Evolutionary conservation across 2,329 filamentous ascomycete genomes (phyloP).

Genomic region (Knoxdaviesia proteae): DNA sequence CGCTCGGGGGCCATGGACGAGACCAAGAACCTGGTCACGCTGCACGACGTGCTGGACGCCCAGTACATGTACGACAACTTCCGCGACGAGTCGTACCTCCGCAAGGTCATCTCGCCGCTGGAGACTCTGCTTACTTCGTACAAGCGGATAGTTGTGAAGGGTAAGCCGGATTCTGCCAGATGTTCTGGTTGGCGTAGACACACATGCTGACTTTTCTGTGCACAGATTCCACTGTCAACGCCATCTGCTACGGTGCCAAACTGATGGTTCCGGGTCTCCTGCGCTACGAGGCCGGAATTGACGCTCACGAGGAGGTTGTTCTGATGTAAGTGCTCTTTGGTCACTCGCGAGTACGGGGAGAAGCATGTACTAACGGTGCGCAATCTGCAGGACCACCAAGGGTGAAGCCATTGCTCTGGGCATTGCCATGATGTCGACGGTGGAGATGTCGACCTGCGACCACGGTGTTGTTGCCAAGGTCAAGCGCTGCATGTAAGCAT

Average conservation of each 20-base stretch:
- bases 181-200: too few species aligned
- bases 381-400: conserved; percentile 50
- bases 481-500: conserved; percentile 63
- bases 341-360: too few species aligned
- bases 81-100: conserved; percentile 79
- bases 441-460: conserved; percentile 90
- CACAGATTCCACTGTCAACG: conserved; percentile 46
- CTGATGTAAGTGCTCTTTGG: conserved; percentile 36
- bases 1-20: conserved; percentile 91
- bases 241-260: conserved; percentile 96
- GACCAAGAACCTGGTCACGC: conserved; percentile 68
- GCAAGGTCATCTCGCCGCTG: conserved; percentile 75
- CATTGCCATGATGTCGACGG: conserved; percentile 94
- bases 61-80: conserved; percentile 95
- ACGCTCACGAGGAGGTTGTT: conserved; percentile 89
- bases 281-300: conserved; percentile 78
- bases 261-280: conserved; percentile 93
- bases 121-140: conserved; percentile 83
- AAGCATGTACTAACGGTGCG: too few species aligned
- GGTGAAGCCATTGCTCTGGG: conserved; percentile 93
- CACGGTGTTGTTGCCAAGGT: conserved; percentile 97
- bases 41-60: conserved; percentile 73
- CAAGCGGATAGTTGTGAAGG: conserved; percentile 96
- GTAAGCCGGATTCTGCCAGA: conserved; percentile 33
- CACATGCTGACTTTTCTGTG: too few species aligned